Evolutionary conservation across 257 asterid genomes (phyloP).

Genomic region (Jacaranda mimosifolia): DNA sequence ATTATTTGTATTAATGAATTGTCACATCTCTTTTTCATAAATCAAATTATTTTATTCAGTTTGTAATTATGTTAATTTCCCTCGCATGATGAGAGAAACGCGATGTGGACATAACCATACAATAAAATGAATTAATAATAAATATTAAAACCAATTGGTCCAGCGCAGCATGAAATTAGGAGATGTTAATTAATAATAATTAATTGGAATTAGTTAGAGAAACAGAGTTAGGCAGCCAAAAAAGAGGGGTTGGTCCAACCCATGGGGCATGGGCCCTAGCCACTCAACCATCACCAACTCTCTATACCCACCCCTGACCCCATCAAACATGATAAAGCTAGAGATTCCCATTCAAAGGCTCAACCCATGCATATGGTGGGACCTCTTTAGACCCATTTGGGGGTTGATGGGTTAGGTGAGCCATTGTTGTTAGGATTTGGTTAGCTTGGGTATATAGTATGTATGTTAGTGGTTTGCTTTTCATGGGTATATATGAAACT

Average conservation of each 20-base stretch:
- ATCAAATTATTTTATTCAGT: too few species aligned
- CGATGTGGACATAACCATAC: too few species aligned
- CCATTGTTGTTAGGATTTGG: constrained; percentile 19
- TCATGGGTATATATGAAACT: background rate
- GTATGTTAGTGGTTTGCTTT: too few species aligned
- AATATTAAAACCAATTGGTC: too few species aligned
- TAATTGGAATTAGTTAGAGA: background rate
- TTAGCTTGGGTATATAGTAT: background rate
- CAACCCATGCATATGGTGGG: constrained; percentile 40
- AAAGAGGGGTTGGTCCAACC: constrained; percentile 14
- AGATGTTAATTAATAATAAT: background rate
- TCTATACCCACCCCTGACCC: background rate
- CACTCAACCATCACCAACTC: constrained; percentile 40
- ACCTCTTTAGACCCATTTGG: background rate
- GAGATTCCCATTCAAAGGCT: constrained; percentile 18
- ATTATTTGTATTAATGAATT: too few species aligned
- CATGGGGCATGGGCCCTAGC: constrained; percentile 39
- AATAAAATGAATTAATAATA: too few species aligned
- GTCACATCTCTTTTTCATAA: too few species aligned
- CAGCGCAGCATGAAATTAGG: too few species aligned
- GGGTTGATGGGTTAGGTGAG: constrained; percentile 41
- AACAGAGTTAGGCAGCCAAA: background rate
- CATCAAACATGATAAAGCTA: constrained; percentile 15
- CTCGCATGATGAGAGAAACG: too few species aligned
- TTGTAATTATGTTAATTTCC: too few species aligned